Conservation (phyloP, 1,284 basidiomycete genomes). For the Polyporus tsugae region DNA sequence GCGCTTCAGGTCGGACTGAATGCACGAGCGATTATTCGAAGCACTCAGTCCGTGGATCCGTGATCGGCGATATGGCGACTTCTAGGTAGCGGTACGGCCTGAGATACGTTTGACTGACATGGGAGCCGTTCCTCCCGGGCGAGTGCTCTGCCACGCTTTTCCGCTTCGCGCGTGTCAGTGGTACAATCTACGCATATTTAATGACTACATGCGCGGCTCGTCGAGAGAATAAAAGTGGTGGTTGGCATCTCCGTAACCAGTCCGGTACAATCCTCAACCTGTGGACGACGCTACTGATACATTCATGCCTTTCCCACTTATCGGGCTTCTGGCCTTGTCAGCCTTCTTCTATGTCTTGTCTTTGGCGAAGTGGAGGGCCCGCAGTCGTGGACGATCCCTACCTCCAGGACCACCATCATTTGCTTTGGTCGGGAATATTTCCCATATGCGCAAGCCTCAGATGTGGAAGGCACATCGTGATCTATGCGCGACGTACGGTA, state of each 20-base stretch:
- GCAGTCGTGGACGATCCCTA: background rate
- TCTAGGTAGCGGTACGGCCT: background rate
- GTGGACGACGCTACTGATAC: background rate
- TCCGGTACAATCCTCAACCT: background rate
- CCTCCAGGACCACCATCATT: slow-evolving; percentile 12
- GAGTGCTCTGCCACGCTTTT: background rate
- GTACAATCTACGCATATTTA: too few species aligned
- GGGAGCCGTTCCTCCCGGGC: background rate
- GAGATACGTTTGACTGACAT: background rate
- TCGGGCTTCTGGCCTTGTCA: background rate
- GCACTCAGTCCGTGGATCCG: background rate
- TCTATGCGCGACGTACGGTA: slow-evolving; percentile 8
- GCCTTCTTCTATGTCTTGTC: background rate
- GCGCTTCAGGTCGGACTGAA: background rate
- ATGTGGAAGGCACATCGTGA: slow-evolving; percentile 11
- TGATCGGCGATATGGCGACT: background rate
- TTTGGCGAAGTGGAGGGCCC: slow-evolving; percentile 1
- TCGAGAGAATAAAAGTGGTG: too few species aligned
- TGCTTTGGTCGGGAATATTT: slow-evolving; percentile 8
- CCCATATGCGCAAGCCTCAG: background rate
- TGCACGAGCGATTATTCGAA: background rate
- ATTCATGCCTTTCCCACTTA: background rate
- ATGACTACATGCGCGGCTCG: background rate
- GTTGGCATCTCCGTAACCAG: background rate
- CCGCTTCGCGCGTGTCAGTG: background rate